These are phyloP conservation scores for Acacia concinna DNA, from an alignment of 331 rosid genomes.

Conservation along the genomic window DNA sequence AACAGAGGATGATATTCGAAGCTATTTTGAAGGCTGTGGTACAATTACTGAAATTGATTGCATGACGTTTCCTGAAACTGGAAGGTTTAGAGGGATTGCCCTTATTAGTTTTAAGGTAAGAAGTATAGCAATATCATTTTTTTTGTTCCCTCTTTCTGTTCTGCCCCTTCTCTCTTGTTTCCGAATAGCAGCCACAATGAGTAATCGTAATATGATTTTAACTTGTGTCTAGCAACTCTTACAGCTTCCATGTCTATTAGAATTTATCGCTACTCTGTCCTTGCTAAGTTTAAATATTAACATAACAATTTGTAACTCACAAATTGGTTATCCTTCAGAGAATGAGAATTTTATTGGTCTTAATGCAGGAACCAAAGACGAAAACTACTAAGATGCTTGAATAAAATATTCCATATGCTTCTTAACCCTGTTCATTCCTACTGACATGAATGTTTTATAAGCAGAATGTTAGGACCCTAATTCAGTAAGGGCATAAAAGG, in stretches of 20 bases:
- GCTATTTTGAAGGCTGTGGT: slow-evolving; percentile 87
- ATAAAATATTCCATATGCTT: neutral
- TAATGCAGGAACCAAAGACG: neutral
- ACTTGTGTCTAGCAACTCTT: slow-evolving; percentile 4
- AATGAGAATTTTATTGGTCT: neutral
- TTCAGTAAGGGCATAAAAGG: neutral
- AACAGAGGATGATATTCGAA: slow-evolving; percentile 80
- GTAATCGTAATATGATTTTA: slow-evolving; percentile 3
- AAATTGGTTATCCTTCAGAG: neutral
- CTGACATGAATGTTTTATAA: neutral
- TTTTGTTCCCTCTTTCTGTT: neutral
- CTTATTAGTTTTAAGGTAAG: slow-evolving; percentile 81
- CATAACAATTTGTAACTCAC: neutral
- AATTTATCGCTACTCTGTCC: slow-evolving; percentile 11
- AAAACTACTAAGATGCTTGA: neutral
- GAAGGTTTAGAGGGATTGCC: slow-evolving; percentile 93
- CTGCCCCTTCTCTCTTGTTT: neutral
- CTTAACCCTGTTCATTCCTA: neutral
- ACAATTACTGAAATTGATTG: slow-evolving; percentile 82
- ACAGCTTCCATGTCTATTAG: neutral
- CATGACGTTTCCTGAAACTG: slow-evolving; percentile 87
- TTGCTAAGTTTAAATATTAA: neutral
- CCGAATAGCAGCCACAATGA: neutral
- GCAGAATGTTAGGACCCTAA: neutral
- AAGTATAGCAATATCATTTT: neutral